Base-by-base conservation (phyloP, 164 flowering plant genomes). In the Vitis cinerea region DNA sequence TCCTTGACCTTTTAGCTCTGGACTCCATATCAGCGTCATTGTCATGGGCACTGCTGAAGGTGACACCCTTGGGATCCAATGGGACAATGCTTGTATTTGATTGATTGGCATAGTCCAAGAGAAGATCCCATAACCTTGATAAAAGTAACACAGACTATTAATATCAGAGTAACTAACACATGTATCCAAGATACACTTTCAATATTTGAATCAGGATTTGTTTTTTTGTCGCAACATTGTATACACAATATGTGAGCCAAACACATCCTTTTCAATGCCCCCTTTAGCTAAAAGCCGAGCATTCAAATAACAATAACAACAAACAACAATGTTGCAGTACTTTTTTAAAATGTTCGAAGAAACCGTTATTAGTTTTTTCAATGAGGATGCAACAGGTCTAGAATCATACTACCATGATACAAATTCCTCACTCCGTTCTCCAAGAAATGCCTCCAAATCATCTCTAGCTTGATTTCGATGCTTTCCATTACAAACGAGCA, bases 401-500 rank as follows among this genome's bases (percentile, higher is more conserved):
- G 54, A 71, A 67, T 16, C 31, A 70, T 9, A 64, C 37, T 69
- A 83, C 86, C 86, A 83, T 11, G 79, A 76, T 54, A 83, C 84
- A 77, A 83, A 83, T 27, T 72, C 74, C 31, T 57, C 74, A 75
- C 80, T 81, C 23, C 48, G 63, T 29, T 81, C 74, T n/a, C 87
- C 83, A 52, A 83, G 84, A 74, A 83, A 83, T 31, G 81, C 87
- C 70, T 83, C 83, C 66, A 83, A 72, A 70, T 83, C 83, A 66
- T 77, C 74, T 71, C 68, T 73, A 55, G 87, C 81, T 68, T 79
- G 80, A 67, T 71, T 63, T 62, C 79, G 83, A 72, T 70, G 60
- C 64, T 83, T 83, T 17, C 87, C 83, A 66, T 83, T 81, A 59
- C 87, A 77, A 64, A 81, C 82, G 64, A 83, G 81, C 68, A 83